Evolutionary conservation across 164 flowering plant species (phyloP), one percentile per base, ranked within the genome.

Genomic region (Litsea cubeba): DNA sequence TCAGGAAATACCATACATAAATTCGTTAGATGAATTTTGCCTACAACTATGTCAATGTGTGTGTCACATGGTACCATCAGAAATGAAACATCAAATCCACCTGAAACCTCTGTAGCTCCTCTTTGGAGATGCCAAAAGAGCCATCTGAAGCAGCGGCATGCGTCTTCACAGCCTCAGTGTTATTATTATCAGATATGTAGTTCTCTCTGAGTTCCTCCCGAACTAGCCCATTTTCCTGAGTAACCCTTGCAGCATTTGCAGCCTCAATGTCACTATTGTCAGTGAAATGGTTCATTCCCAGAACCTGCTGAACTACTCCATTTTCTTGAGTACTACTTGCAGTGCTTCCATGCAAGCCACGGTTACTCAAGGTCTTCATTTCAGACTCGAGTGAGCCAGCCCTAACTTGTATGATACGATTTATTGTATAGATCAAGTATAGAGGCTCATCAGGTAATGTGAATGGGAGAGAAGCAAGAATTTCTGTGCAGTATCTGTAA

Each of bases 381-480:
- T 88, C 88, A 74, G 94, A 87, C 83, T 95, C 98, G 57, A 95
- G 73, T 30, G 87, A 81, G 23, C 99, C 99, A 75, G 95, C 90
- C 72, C 91, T 90, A 18, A 95, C 95, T 88, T 96, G 99, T 71
- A 92, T 72, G n/a, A 96, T 81, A 77, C 98, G 88, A 82, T 96
- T 96, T 73, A 95, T 92, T 22, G 91, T 72, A 75, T 89, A 92
- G 50, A 94, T 81, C 81, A 96, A 79, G 84, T 96, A 92, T 65
- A 96, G 93, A 72, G 99, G 99, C 79, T 96, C 99, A 83, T 96
- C 99, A 71, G 97, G 97, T 23, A 75, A 72, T 46, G 90, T 76
- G 74, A 96, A 94, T 30, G 97, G 99, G 23, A 96, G 87, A 71
- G 87, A 80, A 72, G 98, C 90, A 77, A 96, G 95, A 50, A 91